Percentiles rank a stretch among this genome's conserved stretches.
These are phyloP conservation scores for Venturia oleaginea DNA, from an alignment of 2,329 filamentous ascomycete genomes.

Conservation along the genomic window DNA sequence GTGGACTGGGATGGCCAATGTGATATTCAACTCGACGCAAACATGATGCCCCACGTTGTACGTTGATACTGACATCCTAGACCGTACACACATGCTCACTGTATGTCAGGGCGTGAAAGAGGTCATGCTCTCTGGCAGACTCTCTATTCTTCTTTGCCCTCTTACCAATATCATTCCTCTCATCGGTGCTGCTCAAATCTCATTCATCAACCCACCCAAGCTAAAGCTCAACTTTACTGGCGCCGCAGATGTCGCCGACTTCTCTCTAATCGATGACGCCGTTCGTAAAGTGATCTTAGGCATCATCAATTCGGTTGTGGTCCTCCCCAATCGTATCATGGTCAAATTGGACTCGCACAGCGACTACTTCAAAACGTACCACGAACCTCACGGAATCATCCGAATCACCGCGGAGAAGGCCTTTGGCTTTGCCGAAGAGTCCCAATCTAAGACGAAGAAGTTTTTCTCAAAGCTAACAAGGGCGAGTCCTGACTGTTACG, in stretches of 20 bases:
- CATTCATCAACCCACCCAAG: constrained; percentile 41
- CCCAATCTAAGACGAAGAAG: constrained; percentile 31
- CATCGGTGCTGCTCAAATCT: constrained; percentile 41
- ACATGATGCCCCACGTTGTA: constrained; percentile 37
- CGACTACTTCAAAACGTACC: constrained; percentile 42
- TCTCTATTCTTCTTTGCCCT: constrained; percentile 37
- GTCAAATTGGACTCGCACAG: constrained; percentile 38
- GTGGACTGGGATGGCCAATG: constrained; percentile 38
- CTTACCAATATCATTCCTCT: constrained; percentile 39
- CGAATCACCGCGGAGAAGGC: constrained; percentile 37
- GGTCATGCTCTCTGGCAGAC: constrained; percentile 35
- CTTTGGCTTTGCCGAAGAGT: constrained; percentile 29
- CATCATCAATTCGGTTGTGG: constrained; percentile 38
- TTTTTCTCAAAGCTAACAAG: constrained; percentile 37
- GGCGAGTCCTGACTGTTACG: constrained; percentile 40
- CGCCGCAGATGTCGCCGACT: constrained; percentile 37
- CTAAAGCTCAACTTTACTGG: constrained; percentile 41
- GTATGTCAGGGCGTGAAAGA: constrained; percentile 35
- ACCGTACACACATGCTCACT: not conserved
- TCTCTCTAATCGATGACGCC: constrained; percentile 31
- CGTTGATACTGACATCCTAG: constrained; percentile 4
- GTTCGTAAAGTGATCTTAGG: constrained; percentile 38
- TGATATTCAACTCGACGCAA: constrained; percentile 39
- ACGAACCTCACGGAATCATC: constrained; percentile 34
- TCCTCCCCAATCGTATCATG: constrained; percentile 42